Evolutionary conservation across 2,329 filamentous ascomycete species (phyloP).

Genomic region (Apiospora sp.): DNA sequence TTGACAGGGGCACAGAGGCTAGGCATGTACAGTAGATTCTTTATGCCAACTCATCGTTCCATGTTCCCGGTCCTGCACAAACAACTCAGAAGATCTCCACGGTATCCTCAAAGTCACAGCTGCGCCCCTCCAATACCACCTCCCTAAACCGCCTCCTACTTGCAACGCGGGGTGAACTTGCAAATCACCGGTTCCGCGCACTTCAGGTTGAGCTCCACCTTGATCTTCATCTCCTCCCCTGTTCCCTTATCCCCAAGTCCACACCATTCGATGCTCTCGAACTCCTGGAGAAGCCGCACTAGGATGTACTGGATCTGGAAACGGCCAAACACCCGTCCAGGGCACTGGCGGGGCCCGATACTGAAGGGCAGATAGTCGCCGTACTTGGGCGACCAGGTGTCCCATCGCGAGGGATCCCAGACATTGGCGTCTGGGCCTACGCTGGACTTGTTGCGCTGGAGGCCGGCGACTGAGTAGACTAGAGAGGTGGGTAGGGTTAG

Average conservation of each 20-base stretch:
- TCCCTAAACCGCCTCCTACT: background rate
- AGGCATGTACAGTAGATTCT: too few species aligned
- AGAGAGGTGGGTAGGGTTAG: background rate
- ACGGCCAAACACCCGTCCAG: conserved; percentile 18
- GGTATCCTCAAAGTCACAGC: background rate
- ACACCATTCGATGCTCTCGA: conserved; percentile 22
- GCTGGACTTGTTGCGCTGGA: conserved; percentile 16
- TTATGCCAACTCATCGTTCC: background rate
- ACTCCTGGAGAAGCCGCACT: conserved; percentile 22
- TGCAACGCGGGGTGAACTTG: conserved; percentile 13
- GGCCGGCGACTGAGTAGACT: conserved; percentile 23
- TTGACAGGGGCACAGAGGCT: too few species aligned
- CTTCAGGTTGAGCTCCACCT: conserved; percentile 23
- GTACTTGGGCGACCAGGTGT: conserved; percentile 12
- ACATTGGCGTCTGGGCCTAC: conserved; percentile 1
- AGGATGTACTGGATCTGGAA: conserved; percentile 24
- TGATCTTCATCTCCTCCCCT: conserved; percentile 22
- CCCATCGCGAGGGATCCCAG: conserved; percentile 21
- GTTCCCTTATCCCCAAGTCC: conserved; percentile 3
- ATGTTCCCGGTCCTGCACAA: background rate
- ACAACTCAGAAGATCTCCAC: too few species aligned
- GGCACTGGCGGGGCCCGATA: conserved; percentile 22
- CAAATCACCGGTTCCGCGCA: conserved; percentile 20
- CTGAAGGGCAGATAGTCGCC: conserved; percentile 25
- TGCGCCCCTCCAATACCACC: background rate